Conservation (phyloP, 805 yeast genomes). For the Wickerhamomyces mucosus region DNA sequence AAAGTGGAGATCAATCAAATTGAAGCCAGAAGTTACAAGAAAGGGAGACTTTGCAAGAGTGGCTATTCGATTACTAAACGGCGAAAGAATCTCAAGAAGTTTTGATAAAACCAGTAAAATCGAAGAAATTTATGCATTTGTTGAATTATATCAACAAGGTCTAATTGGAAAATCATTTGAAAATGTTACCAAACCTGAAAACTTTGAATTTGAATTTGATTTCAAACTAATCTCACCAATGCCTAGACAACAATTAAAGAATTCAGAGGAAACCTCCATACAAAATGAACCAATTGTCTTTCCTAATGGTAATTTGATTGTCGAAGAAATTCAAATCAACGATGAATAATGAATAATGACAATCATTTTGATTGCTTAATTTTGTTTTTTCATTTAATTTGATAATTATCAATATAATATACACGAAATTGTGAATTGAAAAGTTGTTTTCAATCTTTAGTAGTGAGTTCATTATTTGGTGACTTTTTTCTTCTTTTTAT, state of each 20-base stretch:
- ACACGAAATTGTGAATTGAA: too few relatives aligned
- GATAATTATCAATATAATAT: too few relatives aligned
- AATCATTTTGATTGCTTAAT: not conserved
- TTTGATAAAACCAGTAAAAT: constrained; percentile 37
- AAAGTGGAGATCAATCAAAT: constrained; percentile 33
- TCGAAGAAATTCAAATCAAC: constrained; percentile 28
- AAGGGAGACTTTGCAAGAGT: constrained; percentile 41
- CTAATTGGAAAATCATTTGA: constrained; percentile 15
- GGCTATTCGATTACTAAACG: constrained; percentile 59
- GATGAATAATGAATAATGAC: constrained; percentile 6
- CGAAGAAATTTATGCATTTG: constrained; percentile 63
- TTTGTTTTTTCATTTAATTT: too few relatives aligned
- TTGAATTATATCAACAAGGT: constrained; percentile 38
- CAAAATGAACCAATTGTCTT: constrained; percentile 37
- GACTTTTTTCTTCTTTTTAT: constrained; percentile 44
- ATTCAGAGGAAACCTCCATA: constrained; percentile 22
- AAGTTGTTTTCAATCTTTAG: not conserved
- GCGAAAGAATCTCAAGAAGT: constrained; percentile 45
- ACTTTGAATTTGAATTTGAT: constrained; percentile 35
- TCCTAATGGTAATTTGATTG: constrained; percentile 60
- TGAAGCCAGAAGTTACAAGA: constrained; percentile 23
- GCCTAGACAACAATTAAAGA: constrained; percentile 40
- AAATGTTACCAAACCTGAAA: constrained; percentile 24
- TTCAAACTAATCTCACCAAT: constrained; percentile 47
- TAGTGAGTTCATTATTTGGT: constrained; percentile 17